Evolutionary conservation across 495 filamentous ascomycete genomes (phyloP), one percentile per base, ranked within the genome.

Genomic region (Aspergillus wentii): DNA sequence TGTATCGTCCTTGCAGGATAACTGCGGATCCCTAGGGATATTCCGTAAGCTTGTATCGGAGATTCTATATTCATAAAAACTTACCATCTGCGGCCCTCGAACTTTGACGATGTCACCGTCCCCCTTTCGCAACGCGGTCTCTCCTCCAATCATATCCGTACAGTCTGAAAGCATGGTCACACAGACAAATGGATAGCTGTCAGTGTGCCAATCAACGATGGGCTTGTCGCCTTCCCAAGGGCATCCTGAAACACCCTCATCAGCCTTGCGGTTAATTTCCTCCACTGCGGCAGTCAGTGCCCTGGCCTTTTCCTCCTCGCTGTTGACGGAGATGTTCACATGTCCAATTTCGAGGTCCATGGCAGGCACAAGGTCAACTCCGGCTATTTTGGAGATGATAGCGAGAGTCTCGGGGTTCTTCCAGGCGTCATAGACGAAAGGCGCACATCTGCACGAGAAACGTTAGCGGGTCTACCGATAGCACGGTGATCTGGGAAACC

Each of bases 111-210:
- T 66, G 14, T 80, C 75, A 2, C 79, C 80, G 30, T 55, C 67
- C 3, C 72, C 79, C 3, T 72, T 84, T 33, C 70, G 66, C 20
- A 86, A 59, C 8, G 78, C 82, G 13, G 82, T 86, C 57, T 86
- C 83, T 5, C 83, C 83, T 23, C 82, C 83, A 20, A 82, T 62
- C 83, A 86, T 88, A 18, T 68, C 64, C 1, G 67, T 75, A 30
- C 78, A 80, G 49, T 88, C 83, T 38, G 79, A 83, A 34, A 86
- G 73, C 83, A 86, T 86, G 10, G 79, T 69, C 26, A 88, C 82
- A 47, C 83, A 86, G 15, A 88, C 83, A 44, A 86, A 86, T 1
- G 83, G 83, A 50, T 86, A 86, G 46, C 78, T 81, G 48, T 88
- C 83, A 20, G 62, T 78, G 56, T 88, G 82, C 83, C 82, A 86